Conservation (phyloP, 2,329 filamentous ascomycete species). For the Acrocalymma vagum region DNA sequence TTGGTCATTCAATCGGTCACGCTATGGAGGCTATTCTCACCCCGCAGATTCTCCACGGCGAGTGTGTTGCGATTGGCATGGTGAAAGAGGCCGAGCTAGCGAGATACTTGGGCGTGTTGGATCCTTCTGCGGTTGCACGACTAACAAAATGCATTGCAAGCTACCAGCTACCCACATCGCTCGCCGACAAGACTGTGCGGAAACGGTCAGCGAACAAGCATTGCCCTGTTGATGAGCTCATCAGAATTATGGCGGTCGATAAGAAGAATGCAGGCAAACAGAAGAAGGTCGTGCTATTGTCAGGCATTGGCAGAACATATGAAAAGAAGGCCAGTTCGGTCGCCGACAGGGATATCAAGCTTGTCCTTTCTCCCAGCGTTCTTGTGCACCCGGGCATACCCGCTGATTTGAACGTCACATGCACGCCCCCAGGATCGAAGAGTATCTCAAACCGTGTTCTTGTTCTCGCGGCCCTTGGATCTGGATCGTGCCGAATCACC, state of each 20-base stretch:
- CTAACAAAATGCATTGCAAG: constrained; percentile 93
- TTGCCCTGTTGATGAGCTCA: constrained; percentile 84
- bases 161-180: constrained; percentile 86
- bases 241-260: constrained; percentile 95
- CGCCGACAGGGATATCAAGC: constrained; percentile 82
- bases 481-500: constrained; percentile 84
- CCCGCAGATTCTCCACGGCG: constrained; percentile 93
- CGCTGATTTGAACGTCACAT: constrained; percentile 70
- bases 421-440: constrained; percentile 93
- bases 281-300: constrained; percentile 95
- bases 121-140: constrained; percentile 86
- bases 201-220: constrained; percentile 85
- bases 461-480: constrained; percentile 89
- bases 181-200: constrained; percentile 83
- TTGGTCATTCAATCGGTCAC: constrained; percentile 97
- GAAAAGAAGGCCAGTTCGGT: constrained; percentile 90
- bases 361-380: constrained; percentile 83
- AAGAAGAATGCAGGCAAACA: constrained; percentile 97
- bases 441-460: constrained; percentile 96
- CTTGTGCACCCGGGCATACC: constrained; percentile 77
- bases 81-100: constrained; percentile 96
- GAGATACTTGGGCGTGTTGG: constrained; percentile 84
- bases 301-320: constrained; percentile 85
- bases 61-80: constrained; percentile 97
- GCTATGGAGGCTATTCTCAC: constrained; percentile 95